Evolutionary conservation across 2,329 filamentous ascomycete genomes (phyloP), one percentile per base, ranked within the genome.

Genomic region (Microdochium trichocladiopsis): DNA sequence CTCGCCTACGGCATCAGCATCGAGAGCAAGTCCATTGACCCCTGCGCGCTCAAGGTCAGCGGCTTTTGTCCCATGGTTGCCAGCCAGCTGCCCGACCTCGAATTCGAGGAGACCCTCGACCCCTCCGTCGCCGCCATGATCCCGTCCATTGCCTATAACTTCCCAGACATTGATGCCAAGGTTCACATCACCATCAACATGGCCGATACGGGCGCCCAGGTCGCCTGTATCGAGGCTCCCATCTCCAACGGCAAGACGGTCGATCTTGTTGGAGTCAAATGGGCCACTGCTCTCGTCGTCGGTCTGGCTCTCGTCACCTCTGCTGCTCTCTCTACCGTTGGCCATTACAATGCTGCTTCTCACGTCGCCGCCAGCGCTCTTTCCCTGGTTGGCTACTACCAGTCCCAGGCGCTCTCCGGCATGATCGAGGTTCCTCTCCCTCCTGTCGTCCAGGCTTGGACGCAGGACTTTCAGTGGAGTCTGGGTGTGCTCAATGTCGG

Each of bases 381-480:
- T 56, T 94, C 92, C n/a, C 83, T 97, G 25, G 95, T 96, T 66
- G 83, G 87, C 55, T 96, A 94, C 71, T 96, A 96, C 78, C 93
- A 97, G 71, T 84, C 90, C 4, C 92, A 96, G 70, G 92, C 93
- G 24, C 90, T 96, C 69, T 78, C 96, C 62, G 92, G 92, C 57
- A 86, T 96, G 70, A 89, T 86, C 51, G 82, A 87, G 21, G 86
- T 96, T 14, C 77, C 79, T 47, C 80, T 96, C 51, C 93, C 93
- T 10, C 93, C 93, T 0, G 88, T 96, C 55, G 93, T 95, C 51
- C 80, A 88, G 63, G 81, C 92, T 0, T 97, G 93, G 93, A 96
- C 92, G 2, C 92, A 96, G 72, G 93, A 96, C 72, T 96, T 97
- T 73, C 88, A 95, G 66, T 97, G 93, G 93, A 95, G 87, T 64